Base-by-base conservation (phyloP, 169 alveolate species). In the Besnoitia besnoiti region DNA sequence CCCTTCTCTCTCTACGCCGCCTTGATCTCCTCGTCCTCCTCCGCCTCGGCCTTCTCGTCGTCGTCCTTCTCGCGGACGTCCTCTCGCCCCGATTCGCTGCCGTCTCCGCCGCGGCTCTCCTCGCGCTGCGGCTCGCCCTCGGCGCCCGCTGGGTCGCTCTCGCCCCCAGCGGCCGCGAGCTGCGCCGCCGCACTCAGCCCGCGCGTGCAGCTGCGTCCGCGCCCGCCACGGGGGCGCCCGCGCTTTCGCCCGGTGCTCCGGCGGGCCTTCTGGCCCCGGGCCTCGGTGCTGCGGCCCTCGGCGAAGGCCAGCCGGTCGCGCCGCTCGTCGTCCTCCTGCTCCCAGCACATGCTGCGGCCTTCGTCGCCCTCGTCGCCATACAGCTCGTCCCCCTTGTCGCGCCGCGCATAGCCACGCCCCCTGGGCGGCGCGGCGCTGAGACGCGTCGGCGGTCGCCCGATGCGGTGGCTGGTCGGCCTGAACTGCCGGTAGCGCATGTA, bases 361-460 rank as follows among this genome's bases (percentile, higher is more conserved):
- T 55, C 67, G 5, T 55, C 67, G 67, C 67, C 67, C 24, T 55
- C 67, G 67, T 55, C 67, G 12, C 67, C 67, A 19, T 19, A 5
- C 67, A 55, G 24, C 5, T 5, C 27, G 30, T 55, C 67, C 3
- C 67, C 67, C 67, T 55, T 55, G n/a, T 55, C 67, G n/a, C 67
- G 67, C 33, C 67, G 12, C 4, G 80, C 80, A n/a, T 35, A 16
- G 46, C 80, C 46, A n/a, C 42, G 44, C 42, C 80, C 80, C 21
- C 44, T 21, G 46, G 39, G 39, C 8, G 42, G 42, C n/a, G 39
- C 80, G 39, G 44, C 80, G n/a, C 80, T 35, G 42, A 35, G 10
- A 7, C 80, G 80, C 80, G 80, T 67, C 46, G 80, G 80, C 80
- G 80, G 80, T 2, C 80, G 80, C 30, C 80, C 80, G 44, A 67